A percentile compares a stretch with the other conserved stretches of the same genome.
Evolutionary conservation across 1,284 basidiomycete genomes (phyloP).

Genomic region (Moesziomyces globuligerus): DNA sequence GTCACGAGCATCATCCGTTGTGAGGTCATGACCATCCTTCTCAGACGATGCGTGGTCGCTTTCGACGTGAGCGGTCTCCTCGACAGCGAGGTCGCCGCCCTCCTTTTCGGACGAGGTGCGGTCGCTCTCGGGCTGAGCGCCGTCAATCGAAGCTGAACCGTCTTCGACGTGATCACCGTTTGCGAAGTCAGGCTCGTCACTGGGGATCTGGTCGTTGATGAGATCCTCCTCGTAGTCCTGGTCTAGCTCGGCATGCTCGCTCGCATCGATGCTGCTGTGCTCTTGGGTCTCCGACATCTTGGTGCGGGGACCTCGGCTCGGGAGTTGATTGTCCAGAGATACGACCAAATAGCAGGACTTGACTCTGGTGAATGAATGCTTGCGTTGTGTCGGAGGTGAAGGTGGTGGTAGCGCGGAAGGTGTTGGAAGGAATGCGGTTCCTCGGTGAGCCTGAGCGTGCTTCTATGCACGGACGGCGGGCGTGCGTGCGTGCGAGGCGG

Average conservation of each 20-base stretch:
- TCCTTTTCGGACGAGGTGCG: slow-evolving; percentile 42
- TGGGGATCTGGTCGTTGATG: background rate
- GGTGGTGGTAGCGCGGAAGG: background rate
- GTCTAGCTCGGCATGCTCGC: background rate
- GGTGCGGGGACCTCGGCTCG: background rate
- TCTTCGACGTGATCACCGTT: slow-evolving; percentile 6
- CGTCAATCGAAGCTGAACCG: slow-evolving; percentile 20
- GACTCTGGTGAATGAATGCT: background rate
- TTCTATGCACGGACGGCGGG: too few relatives aligned
- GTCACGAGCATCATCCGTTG: background rate
- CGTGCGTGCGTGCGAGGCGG: background rate
- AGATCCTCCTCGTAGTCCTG: background rate
- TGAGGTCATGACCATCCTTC: background rate
- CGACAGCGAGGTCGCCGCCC: slow-evolving; percentile 22
- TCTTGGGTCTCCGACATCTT: slow-evolving; percentile 26
- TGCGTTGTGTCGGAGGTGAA: too few relatives aligned
- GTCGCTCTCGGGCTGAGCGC: slow-evolving; percentile 23
- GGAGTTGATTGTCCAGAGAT: too few relatives aligned
- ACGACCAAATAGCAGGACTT: too few relatives aligned
- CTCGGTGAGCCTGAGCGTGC: background rate
- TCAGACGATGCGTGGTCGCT: slow-evolving; percentile 11
- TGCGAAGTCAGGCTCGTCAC: slow-evolving; percentile 7
- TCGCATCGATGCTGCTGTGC: slow-evolving; percentile 1
- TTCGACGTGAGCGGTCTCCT: slow-evolving; percentile 1
- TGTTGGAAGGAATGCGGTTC: background rate